Evolutionary conservation across 768 basidiomycete species (phyloP).

Genomic region (Pleurotus sapidus): DNA sequence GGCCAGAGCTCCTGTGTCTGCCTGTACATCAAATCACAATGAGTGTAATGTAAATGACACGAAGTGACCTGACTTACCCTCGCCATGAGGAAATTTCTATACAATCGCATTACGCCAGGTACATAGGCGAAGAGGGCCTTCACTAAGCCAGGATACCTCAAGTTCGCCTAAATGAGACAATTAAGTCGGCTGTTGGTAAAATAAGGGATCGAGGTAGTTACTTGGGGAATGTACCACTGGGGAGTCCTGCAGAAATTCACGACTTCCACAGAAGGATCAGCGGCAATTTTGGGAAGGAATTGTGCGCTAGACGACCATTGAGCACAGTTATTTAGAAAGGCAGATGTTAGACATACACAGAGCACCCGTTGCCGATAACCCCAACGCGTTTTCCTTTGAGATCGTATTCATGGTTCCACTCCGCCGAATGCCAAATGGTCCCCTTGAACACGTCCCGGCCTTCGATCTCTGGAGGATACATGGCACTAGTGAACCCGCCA

Average conservation of each 20-base stretch:
- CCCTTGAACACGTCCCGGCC: slow-evolving; percentile 49
- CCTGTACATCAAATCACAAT: slow-evolving; percentile 18
- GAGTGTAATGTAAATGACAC: not conserved
- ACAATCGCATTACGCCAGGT: slow-evolving; percentile 45
- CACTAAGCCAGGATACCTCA: slow-evolving; percentile 35
- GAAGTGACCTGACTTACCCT: slow-evolving; percentile 29
- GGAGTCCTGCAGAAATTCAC: slow-evolving; percentile 61
- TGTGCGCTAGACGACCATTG: slow-evolving; percentile 43
- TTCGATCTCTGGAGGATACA: slow-evolving; percentile 40
- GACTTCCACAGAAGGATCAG: slow-evolving; percentile 45
- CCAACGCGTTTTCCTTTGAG: slow-evolving; percentile 53
- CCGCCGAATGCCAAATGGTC: slow-evolving; percentile 49
- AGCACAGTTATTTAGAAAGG: slow-evolving; percentile 7
- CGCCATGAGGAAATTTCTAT: slow-evolving; percentile 46
- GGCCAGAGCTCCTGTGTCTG: slow-evolving; percentile 32
- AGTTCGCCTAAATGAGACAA: slow-evolving; percentile 28
- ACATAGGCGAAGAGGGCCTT: slow-evolving; percentile 56
- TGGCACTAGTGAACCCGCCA: slow-evolving; percentile 45
- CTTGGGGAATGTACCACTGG: slow-evolving; percentile 54
- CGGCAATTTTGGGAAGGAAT: slow-evolving; percentile 51
- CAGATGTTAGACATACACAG: slow-evolving; percentile 38
- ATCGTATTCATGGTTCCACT: slow-evolving; percentile 52
- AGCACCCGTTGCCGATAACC: slow-evolving; percentile 64
- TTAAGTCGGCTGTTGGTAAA: not conserved
- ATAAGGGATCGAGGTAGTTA: slow-evolving; percentile 23